A percentile compares a stretch with the other conserved stretches of the same genome.
phyloP scores from a whole-genome alignment of 768 basidiomycete genomes.

The Russula brevipes region DNA sequence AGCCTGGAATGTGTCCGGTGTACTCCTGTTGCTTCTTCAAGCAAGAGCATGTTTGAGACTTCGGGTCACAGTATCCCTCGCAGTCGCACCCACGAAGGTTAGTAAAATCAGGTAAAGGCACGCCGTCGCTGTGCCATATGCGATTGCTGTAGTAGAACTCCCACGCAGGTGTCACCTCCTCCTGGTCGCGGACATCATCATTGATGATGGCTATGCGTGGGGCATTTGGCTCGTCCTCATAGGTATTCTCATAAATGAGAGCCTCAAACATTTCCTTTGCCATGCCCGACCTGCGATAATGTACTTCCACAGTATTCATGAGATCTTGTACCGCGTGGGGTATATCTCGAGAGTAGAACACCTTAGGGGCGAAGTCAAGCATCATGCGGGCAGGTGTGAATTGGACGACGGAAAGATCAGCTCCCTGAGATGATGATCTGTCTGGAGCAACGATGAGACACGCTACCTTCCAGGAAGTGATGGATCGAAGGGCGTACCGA shows the following conservation, averaged over 20 bases:
- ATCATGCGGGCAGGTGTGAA: conserved; percentile 21
- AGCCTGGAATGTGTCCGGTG: conserved; percentile 45
- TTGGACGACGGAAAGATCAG: conserved; percentile 12
- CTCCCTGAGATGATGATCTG: neutral
- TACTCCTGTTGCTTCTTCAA: conserved; percentile 49
- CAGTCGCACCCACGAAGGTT: conserved; percentile 68
- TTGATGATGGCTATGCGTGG: conserved; percentile 67
- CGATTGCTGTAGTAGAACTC: conserved; percentile 86
- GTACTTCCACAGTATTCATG: conserved; percentile 48
- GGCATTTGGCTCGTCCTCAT: conserved; percentile 60
- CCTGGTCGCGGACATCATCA: conserved; percentile 47
- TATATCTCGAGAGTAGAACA: conserved; percentile 44
- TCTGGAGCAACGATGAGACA: neutral
- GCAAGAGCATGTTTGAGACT: conserved; percentile 68
- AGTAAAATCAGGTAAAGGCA: conserved; percentile 58
- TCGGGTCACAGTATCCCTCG: conserved; percentile 68
- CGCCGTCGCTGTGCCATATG: conserved; percentile 66
- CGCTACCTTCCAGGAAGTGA: neutral
- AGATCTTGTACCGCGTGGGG: conserved; percentile 60
- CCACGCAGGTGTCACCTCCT: conserved; percentile 67
- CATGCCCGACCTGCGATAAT: conserved; percentile 39
- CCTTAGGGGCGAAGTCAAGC: conserved; percentile 27
- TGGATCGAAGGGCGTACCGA: conserved; percentile 3
- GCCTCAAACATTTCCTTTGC: conserved; percentile 57
- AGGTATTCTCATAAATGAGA: conserved; percentile 59